Base-by-base conservation (phyloP, 495 filamentous ascomycete genomes). In the Rhypophila decipiens region DNA sequence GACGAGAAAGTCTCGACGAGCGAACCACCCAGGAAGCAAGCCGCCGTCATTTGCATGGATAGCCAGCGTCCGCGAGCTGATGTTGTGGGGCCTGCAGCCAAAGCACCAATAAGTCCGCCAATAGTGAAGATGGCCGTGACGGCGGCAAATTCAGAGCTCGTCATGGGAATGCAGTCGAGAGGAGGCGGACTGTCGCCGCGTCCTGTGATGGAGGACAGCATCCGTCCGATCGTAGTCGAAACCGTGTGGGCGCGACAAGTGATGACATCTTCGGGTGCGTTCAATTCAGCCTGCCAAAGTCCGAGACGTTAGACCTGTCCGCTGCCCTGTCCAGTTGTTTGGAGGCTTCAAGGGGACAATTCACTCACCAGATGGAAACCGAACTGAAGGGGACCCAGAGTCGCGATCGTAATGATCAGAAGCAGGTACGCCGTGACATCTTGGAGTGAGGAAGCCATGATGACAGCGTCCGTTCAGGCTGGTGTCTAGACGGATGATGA, bases 211-310 rank as follows among this genome's bases (percentile, higher is more conserved):
- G 60, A 51, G 11, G 66, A 56, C 42, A 64, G 21, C 46, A 64
- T 50, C 50, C 31, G 44, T 50, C 58, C 21, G 56, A 58, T 49
- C 15, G 64, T 47, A 4, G 72, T 53, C 43, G 72, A 72, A 47
- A 82, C 75, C 40, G 74, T 71, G 54, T 80, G 79, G 55, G 74
- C 80, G 37, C 82, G 78, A 71, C 87, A 94, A 43, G 84, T 90
- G 52, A 97, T 82, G 53, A 91, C 87, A 60, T 86, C 79, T 74
- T 95, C 83, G 10, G 93, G 93, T 23, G 93, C 87, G 63, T 98
- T 98, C 23, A 98, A 79, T 63, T 97, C 93, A 46, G 89, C 86
- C 90, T 96, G 60, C 20, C n/a, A n/a, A n/a, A n/a, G n/a, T n/a
- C n/a, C n/a, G n/a, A n/a, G n/a, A n/a, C n/a, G n/a, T n/a, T n/a